Percentiles rank a stretch among this genome's conserved stretches.
Evolutionary conservation across 345 rosid genomes (phyloP).

Genomic region (Kandelia obovata): DNA sequence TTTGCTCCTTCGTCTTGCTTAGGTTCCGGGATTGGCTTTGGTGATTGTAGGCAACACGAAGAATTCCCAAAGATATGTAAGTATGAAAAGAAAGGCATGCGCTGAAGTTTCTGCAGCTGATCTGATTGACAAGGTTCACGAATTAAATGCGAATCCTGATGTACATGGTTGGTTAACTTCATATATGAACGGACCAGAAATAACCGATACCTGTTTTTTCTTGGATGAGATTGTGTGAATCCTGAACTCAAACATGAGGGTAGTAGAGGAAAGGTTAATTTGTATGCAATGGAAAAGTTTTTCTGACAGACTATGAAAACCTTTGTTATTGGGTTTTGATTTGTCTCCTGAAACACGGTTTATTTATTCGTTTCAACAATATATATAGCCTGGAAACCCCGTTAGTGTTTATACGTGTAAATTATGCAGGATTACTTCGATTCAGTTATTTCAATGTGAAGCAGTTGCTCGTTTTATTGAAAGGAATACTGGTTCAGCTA

Average conservation of each 20-base stretch:
- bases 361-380: too few species aligned
- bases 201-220: not conserved
- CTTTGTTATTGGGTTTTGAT: too few species aligned
- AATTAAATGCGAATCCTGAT: conserved; percentile 67
- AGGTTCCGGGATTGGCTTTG: conserved; percentile 90
- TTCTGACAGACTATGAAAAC: too few species aligned
- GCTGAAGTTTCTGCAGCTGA: conserved; percentile 62
- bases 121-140: conserved; percentile 72
- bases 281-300: too few species aligned
- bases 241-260: too few species aligned
- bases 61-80: conserved; percentile 85
- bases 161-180: conserved; percentile 58
- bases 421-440: too few species aligned
- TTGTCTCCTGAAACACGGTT: too few species aligned
- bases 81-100: conserved; percentile 84
- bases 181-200: not conserved
- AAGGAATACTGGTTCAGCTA: conserved; percentile 90
- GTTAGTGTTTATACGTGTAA: too few species aligned
- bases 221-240: too few species aligned
- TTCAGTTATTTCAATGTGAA: not conserved
- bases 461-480: conserved; percentile 8
- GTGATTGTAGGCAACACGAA: conserved; percentile 75
- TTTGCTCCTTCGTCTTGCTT: conserved; percentile 5
- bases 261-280: too few species aligned
- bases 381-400: too few species aligned